Percentiles rank a stretch among this genome's conserved stretches.
These are phyloP conservation scores for Pseudognaphalium luteoalbum DNA, from an alignment of 129 eudicot genomes.

Conservation along the genomic window DNA sequence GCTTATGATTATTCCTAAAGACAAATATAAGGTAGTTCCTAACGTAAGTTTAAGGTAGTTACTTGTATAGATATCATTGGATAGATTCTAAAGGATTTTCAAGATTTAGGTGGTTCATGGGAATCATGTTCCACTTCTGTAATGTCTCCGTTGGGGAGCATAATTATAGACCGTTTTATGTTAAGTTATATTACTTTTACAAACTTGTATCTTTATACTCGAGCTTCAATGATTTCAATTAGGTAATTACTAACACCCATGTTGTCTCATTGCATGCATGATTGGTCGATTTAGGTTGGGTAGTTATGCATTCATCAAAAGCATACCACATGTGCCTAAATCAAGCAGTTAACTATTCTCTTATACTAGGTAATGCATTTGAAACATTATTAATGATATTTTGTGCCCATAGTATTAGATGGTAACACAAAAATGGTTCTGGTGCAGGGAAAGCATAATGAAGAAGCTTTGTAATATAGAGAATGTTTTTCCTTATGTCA, in stretches of 20 bases:
- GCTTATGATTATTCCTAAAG: no score
- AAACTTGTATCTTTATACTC: not conserved
- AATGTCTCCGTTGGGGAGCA: no score
- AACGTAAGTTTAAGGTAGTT: no score
- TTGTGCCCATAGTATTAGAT: not conserved
- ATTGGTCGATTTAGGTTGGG: conserved; percentile 5
- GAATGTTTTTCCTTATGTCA: not conserved
- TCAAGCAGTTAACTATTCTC: not conserved
- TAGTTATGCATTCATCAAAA: not conserved
- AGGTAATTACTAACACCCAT: not conserved
- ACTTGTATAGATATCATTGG: no score
- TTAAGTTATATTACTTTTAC: no score
- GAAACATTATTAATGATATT: not conserved
- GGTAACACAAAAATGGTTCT: not conserved
- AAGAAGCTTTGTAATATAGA: not conserved
- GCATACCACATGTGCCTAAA: not conserved
- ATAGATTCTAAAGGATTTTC: no score
- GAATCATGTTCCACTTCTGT: no score
- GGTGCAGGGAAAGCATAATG: not conserved
- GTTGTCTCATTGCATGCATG: not conserved
- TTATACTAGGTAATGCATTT: not conserved
- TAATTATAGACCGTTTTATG: no score
- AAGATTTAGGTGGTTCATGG: no score
- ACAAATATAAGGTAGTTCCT: no score
- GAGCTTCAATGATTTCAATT: not conserved